phyloP scores from a whole-genome alignment of 139 green algal species.

The Zygnema circumcarinatum region DNA sequence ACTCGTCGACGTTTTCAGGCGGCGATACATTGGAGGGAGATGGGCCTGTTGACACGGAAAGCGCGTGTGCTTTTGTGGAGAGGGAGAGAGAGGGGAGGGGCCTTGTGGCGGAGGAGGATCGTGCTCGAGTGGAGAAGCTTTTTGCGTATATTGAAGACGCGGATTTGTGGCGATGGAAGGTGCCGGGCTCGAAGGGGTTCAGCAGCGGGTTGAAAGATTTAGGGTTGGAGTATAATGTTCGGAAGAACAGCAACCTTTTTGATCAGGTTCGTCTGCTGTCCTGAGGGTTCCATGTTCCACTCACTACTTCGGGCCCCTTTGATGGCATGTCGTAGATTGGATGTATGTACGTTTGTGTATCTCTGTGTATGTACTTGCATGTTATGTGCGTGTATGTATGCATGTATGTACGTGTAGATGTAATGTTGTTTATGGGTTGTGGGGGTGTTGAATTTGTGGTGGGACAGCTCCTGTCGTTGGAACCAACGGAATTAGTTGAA shows the following conservation, averaged over 20 bases:
- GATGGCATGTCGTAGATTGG: constrained; percentile 1
- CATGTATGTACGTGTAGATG: no score
- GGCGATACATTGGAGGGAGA: background rate
- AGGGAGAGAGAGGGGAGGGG: background rate
- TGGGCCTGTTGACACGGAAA: background rate
- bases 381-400: no score
- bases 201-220: constrained; percentile 56
- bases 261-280: constrained; percentile 65
- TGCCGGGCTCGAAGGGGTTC: constrained; percentile 68
- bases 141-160: constrained; percentile 71
- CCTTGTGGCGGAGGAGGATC: constrained; percentile 12
- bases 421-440: no score
- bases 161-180: constrained; percentile 71
- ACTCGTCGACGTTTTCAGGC: background rate
- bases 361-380: no score
- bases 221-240: constrained; percentile 65
- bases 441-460: no score
- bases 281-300: constrained; percentile 26
- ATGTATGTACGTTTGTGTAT: background rate
- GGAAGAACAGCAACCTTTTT: constrained; percentile 65
- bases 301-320: background rate
- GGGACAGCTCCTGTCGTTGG: constrained; percentile 25
- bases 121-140: constrained; percentile 16
- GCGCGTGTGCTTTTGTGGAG: background rate
- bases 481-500: constrained; percentile 14